Base-by-base conservation (phyloP, 208 protist genomes). In the Trypanosoma scelopori region DNA sequence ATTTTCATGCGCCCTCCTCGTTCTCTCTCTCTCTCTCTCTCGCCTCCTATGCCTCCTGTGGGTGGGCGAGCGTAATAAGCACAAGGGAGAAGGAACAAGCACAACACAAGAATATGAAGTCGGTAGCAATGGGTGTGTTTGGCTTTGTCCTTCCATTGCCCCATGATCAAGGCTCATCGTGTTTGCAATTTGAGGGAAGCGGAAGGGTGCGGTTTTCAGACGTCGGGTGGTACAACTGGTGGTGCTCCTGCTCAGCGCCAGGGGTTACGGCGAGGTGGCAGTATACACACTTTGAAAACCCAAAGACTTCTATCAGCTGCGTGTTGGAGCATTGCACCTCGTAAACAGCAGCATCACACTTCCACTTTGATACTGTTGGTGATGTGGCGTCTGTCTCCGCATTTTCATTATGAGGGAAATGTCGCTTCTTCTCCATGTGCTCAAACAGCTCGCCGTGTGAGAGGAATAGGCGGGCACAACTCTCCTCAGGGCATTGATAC, bases 401-500 rank as follows among this genome's bases (percentile, higher is more conserved):
- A 45, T 41, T 41, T n/a, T 3, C 15, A 39, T 12, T 7, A 15
- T n/a, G 16, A 45, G 63, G 53, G 28, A n/a, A 65, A 55, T 90
- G 83, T 2, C 70, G 48, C 0, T 70, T 63, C 3, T 52, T 12
- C 27, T 82, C 57, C 45, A 93, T 59, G 56, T 93, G 87, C 15
- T 73, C 67, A 0, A 79, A 59, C 11, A 93, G 65, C 39, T 85
- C 82, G 12, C 83, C 87, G 39, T 89, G 87, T 46, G 79, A 67
- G 6, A 87, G 62, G 45, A 90, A 93, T 22, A 87, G 68, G 20
- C 57, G 41, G 16, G 69, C 61, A 63, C 87, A 93, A 42, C 39
- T 56, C 4, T 69, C 61, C 6, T 43, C 68, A 1, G 78, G 77
- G 35, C 71, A 76, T 39, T 76, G 71, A 55, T 55, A 71, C 1